phyloP scores from a whole-genome alignment of 176 grass and related monocot genomes.

The Oropetium thomaeum region DNA sequence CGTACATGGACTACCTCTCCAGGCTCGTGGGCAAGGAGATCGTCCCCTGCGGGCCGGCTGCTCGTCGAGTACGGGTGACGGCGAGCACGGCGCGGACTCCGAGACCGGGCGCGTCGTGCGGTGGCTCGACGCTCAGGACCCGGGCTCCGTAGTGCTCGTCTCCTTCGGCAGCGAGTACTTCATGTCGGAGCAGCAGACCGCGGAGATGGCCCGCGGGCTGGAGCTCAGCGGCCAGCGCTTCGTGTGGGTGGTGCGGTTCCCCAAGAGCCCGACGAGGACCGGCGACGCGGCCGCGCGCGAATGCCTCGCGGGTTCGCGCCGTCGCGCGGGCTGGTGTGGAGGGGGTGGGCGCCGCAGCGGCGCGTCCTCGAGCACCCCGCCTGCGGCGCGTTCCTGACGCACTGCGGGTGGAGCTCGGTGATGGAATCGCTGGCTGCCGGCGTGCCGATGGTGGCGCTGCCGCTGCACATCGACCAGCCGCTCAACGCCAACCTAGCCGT shows the following conservation, averaged over 20 bases:
- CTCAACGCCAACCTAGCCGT: conserved; percentile 52
- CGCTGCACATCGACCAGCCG: conserved; percentile 75
- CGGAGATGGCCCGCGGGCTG: conserved; percentile 52
- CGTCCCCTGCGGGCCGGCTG: conserved; percentile 52
- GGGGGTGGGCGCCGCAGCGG: conserved; percentile 77
- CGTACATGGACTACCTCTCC: conserved; percentile 65
- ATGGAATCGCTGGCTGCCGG: conserved; percentile 57
- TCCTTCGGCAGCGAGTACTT: conserved; percentile 85
- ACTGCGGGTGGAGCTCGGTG: conserved; percentile 92
- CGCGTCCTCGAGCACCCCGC: conserved; percentile 38
- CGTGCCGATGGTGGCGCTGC: conserved; percentile 65
- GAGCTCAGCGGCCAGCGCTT: conserved; percentile 58
- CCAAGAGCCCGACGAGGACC: not conserved
- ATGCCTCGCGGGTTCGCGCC: conserved; percentile 17
- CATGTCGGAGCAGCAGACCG: conserved; percentile 63
- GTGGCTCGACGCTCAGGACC: conserved; percentile 55
- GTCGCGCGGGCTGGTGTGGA: conserved; percentile 53
- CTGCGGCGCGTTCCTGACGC: conserved; percentile 70
- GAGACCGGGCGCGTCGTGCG: no score
- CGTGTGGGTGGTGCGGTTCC: conserved; percentile 74
- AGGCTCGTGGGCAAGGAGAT: conserved; percentile 48
- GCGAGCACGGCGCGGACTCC: no score
- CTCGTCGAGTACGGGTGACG: conserved; percentile 21
- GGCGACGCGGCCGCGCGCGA: not conserved
- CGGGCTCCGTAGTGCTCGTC: conserved; percentile 57